Percentiles rank a stretch among this genome's conserved stretches.
phyloP scores from a whole-genome alignment of 352 stramenopile genomes.

The Aphanomyces stellatus region DNA sequence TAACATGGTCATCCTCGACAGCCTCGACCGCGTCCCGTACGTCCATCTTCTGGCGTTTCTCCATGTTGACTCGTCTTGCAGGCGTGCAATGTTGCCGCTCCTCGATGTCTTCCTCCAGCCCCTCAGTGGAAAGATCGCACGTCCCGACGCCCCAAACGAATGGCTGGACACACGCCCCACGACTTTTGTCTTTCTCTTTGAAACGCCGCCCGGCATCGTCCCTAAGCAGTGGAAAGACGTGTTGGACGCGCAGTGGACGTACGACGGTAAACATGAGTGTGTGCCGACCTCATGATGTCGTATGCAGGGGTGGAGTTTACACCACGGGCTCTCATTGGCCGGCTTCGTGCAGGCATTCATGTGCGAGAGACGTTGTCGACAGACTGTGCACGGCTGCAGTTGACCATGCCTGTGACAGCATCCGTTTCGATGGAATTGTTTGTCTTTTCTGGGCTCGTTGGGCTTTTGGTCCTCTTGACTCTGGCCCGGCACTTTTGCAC shows the following conservation, averaged over 20 bases:
- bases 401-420: too few species aligned
- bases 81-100: neutral
- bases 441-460: too few species aligned
- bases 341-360: neutral
- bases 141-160: neutral
- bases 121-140: neutral
- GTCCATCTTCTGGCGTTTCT: neutral
- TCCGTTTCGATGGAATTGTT: too few species aligned
- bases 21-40: conserved; percentile 1
- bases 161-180: neutral
- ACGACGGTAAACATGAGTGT: neutral
- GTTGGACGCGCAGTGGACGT: neutral
- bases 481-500: too few species aligned
- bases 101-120: neutral
- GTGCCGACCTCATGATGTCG: neutral
- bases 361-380: too few species aligned
- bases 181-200: conserved; percentile 9
- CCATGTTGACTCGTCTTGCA: neutral
- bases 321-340: neutral
- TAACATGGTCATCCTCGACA: conserved; percentile 10
- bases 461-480: too few species aligned
- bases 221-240: neutral
- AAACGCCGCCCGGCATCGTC: neutral
- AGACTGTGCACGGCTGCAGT: too few species aligned
- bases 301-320: conserved; percentile 3